Percentiles rank a stretch among this genome's conserved stretches.
These are phyloP conservation scores for Globisporangium cederbergense DNA, from an alignment of 352 stramenopile species.

Conservation along the genomic window DNA sequence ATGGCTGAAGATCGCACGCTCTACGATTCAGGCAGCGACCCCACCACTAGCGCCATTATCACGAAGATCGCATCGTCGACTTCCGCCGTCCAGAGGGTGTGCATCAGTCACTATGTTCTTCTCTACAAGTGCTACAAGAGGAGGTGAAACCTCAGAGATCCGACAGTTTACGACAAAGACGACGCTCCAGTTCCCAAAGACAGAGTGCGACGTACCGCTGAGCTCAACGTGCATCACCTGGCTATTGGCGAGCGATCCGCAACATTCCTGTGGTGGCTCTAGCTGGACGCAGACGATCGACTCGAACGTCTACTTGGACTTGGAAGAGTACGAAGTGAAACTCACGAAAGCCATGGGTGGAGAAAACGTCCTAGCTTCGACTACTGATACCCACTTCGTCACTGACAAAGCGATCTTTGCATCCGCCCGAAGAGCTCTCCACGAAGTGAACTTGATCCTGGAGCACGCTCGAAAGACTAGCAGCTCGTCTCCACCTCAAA, in stretches of 20 bases:
- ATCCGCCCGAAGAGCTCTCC: slow-evolving; percentile 2
- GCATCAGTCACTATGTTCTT: neutral
- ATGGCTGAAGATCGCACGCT: slow-evolving; percentile 21
- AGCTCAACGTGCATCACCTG: slow-evolving; percentile 34
- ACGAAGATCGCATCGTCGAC: slow-evolving; percentile 20
- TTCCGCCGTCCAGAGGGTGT: slow-evolving; percentile 12
- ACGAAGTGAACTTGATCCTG: neutral
- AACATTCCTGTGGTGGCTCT: neutral
- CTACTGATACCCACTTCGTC: neutral
- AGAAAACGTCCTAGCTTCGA: slow-evolving; percentile 15
- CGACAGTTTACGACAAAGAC: slow-evolving; percentile 17
- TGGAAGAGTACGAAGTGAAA: slow-evolving; percentile 32
- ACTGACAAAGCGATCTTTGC: slow-evolving; percentile 12
- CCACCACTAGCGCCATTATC: neutral
- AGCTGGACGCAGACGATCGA: slow-evolving; percentile 10
- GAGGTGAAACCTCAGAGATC: slow-evolving; percentile 18
- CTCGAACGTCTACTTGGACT: slow-evolving; percentile 37
- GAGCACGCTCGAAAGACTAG: neutral
- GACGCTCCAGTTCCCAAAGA: slow-evolving; percentile 31
- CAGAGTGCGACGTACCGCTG: slow-evolving; percentile 32
- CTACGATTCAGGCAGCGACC: neutral
- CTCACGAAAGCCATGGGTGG: slow-evolving; percentile 7
- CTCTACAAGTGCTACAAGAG: neutral
- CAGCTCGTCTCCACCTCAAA: neutral
- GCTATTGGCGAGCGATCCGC: slow-evolving; percentile 15